Evolutionary conservation across 1,284 basidiomycete genomes (phyloP).

Genomic region (Trametes pubescens): DNA sequence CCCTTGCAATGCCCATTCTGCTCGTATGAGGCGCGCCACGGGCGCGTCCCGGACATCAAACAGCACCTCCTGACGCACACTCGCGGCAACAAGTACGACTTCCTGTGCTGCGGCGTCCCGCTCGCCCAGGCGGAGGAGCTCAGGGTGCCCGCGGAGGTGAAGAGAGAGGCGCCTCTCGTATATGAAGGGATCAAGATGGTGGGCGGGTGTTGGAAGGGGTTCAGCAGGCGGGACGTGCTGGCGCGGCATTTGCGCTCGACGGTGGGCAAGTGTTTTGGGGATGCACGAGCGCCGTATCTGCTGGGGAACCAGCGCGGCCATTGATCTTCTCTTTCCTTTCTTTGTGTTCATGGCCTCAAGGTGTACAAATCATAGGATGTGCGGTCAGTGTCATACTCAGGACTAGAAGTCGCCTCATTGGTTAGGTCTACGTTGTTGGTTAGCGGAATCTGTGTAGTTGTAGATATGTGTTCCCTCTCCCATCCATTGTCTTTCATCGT

Average conservation of each 20-base stretch:
- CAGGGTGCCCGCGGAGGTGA: conserved; percentile 19
- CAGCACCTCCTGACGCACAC: conserved; percentile 61
- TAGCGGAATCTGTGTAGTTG: too few relatives aligned
- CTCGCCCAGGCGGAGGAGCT: conserved; percentile 44
- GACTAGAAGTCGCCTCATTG: too few relatives aligned
- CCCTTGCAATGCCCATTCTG: conserved; percentile 18
- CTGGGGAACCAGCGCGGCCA: conserved; percentile 1
- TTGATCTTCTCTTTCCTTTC: not conserved
- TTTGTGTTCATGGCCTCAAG: not conserved
- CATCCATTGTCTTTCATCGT: too few relatives aligned
- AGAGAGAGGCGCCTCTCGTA: conserved; percentile 46
- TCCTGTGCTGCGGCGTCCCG: conserved; percentile 51
- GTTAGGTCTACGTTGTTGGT: too few relatives aligned
- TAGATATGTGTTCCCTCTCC: too few relatives aligned
- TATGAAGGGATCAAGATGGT: conserved; percentile 50
- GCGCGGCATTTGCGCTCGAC: conserved; percentile 62
- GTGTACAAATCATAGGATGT: not conserved
- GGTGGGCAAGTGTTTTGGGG: conserved; percentile 47
- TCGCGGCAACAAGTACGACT: conserved; percentile 42
- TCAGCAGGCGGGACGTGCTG: conserved; percentile 65
- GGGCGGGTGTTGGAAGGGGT: conserved; percentile 59
- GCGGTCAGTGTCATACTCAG: too few relatives aligned
- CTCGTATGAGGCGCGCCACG: conserved; percentile 44
- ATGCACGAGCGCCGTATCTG: conserved; percentile 24
- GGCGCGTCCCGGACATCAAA: conserved; percentile 58